Evolutionary conservation across 495 filamentous ascomycete genomes (phyloP).

Genomic region (Trichoderma erinaceum): DNA sequence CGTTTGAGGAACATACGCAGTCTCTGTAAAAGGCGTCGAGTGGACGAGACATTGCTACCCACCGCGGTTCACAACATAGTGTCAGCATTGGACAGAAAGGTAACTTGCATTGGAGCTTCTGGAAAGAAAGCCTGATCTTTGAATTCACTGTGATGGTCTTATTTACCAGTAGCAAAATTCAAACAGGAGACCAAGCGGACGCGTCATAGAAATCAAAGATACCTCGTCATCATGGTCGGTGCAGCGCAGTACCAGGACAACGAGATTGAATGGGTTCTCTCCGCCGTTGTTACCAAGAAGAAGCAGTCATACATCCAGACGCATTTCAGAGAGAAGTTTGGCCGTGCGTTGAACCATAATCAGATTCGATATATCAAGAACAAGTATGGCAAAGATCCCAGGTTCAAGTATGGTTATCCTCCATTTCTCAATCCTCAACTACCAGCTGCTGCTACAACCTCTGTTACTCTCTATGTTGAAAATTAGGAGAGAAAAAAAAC

Average conservation of each 20-base stretch:
- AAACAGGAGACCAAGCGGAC: not conserved
- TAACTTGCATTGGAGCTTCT: too few relatives aligned
- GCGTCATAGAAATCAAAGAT: not conserved
- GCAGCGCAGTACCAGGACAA: constrained; percentile 16
- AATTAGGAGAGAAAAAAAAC: not conserved
- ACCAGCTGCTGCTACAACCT: not conserved
- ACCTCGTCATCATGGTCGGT: constrained; percentile 14
- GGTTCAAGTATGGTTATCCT: constrained; percentile 15
- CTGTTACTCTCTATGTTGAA: not conserved
- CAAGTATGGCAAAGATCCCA: constrained; percentile 16
- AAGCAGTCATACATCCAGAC: constrained; percentile 5
- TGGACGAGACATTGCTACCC: too few relatives aligned
- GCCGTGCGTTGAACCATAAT: not conserved
- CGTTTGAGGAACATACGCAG: too few relatives aligned
- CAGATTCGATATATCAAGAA: constrained; percentile 18
- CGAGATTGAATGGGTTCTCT: constrained; percentile 20
- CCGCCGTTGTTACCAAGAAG: constrained; percentile 7
- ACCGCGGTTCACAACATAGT: too few relatives aligned
- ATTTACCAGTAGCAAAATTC: too few relatives aligned
- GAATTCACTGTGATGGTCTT: too few relatives aligned
- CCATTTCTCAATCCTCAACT: not conserved
- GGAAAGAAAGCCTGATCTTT: too few relatives aligned
- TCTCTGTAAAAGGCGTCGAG: too few relatives aligned
- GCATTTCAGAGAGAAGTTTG: constrained; percentile 14
- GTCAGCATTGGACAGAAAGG: too few relatives aligned